phyloP scores from a whole-genome alignment of 1,284 basidiomycete species.

The Rhodotorula glutinis region DNA sequence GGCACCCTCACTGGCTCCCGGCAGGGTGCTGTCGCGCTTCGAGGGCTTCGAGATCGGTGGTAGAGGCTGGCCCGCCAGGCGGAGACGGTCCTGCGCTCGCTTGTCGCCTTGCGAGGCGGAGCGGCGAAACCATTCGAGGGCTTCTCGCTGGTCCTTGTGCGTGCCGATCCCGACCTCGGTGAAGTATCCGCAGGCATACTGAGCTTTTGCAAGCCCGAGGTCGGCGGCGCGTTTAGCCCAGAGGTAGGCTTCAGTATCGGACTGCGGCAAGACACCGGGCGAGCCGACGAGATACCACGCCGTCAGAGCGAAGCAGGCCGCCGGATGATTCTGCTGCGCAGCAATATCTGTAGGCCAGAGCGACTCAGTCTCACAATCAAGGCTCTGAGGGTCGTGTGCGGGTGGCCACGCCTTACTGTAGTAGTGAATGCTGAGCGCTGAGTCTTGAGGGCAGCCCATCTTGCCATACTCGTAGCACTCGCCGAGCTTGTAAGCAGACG shows the following conservation, averaged over 20 bases:
- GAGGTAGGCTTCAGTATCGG: conserved; percentile 93
- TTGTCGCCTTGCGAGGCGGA: conserved; percentile 94
- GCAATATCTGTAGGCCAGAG: conserved; percentile 69
- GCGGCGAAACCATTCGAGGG: conserved; percentile 78
- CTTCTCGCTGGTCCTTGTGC: conserved; percentile 50
- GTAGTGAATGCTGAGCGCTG: conserved; percentile 95
- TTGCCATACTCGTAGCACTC: conserved; percentile 99
- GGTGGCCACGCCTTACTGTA: conserved; percentile 64
- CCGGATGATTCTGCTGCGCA: conserved; percentile 92
- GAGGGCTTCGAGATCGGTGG: conserved; percentile 1
- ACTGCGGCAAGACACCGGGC: conserved; percentile 93
- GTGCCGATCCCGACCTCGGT: conserved; percentile 62
- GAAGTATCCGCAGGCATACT: conserved; percentile 98
- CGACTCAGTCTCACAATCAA: too few species aligned
- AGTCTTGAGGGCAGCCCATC: conserved; percentile 97
- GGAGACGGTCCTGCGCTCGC: conserved; percentile 80
- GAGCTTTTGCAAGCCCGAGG: conserved; percentile 86
- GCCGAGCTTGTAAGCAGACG: conserved; percentile 89
- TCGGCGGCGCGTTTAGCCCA: conserved; percentile 93
- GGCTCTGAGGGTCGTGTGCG: too few species aligned
- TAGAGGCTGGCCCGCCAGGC: conserved; percentile 23
- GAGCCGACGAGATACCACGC: conserved; percentile 99
- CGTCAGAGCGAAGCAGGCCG: conserved; percentile 95
- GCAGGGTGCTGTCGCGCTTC: background rate
- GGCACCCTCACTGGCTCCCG: background rate